Percentiles rank a stretch among this genome's conserved stretches.
Conservation (phyloP, 2,329 filamentous ascomycete genomes). For the Sodiomyces alkalinus region DNA sequence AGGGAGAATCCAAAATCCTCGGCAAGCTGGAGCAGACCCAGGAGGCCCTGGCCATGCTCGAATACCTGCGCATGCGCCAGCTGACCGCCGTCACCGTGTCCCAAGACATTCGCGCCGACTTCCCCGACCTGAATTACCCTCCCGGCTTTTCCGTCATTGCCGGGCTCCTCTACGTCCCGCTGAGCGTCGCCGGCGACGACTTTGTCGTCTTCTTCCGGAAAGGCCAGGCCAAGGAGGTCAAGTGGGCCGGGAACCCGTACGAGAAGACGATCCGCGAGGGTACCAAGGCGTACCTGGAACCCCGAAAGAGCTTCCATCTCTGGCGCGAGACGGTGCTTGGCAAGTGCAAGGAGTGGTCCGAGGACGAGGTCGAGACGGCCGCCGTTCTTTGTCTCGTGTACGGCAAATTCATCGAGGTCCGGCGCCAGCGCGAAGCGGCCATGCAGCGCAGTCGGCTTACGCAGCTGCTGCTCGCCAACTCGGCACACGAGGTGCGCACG, state of each 20-base stretch:
- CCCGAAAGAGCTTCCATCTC: constrained; percentile 61
- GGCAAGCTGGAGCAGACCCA: constrained; percentile 62
- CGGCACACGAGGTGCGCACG: constrained; percentile 81
- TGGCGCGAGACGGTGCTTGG: constrained; percentile 74
- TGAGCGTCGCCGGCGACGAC: constrained; percentile 60
- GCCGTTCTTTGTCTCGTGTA: constrained; percentile 81
- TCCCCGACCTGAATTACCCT: constrained; percentile 64
- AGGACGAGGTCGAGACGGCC: constrained; percentile 79
- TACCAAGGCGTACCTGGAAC: constrained; percentile 60
- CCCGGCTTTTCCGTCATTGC: constrained; percentile 69
- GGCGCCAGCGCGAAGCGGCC: constrained; percentile 78
- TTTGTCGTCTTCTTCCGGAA: constrained; percentile 89
- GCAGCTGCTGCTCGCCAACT: constrained; percentile 65
- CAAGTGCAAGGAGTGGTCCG: constrained; percentile 75
- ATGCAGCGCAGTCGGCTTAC: constrained; percentile 72
- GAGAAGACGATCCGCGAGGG: constrained; percentile 62
- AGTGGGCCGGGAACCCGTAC: constrained; percentile 78
- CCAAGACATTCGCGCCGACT: constrained; percentile 60
- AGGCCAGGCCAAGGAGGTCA: constrained; percentile 59
- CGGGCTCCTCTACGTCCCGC: constrained; percentile 66
- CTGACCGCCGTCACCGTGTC: constrained; percentile 64
- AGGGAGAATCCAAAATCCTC: constrained; percentile 77
- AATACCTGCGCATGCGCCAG: constrained; percentile 65
- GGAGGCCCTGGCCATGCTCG: constrained; percentile 69
- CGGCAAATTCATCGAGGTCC: constrained; percentile 80